Base-by-base conservation (phyloP, 495 filamentous ascomycete species). In the Staphylotrichum tortipilum region DNA sequence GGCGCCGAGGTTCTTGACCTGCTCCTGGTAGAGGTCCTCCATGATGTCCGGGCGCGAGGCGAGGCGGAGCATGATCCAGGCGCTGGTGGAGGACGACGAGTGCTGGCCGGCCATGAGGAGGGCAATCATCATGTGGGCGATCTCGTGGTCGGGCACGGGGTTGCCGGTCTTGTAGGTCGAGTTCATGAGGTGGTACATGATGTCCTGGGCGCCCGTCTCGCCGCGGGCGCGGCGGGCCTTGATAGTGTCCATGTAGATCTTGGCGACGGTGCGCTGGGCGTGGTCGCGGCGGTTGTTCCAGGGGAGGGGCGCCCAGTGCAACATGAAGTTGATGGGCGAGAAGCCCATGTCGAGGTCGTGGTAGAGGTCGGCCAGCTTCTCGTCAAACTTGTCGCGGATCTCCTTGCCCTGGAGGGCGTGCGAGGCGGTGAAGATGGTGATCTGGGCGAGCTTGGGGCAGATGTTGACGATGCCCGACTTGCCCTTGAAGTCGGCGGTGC, bases 71-170 rank as follows among this genome's bases (percentile, higher is more conserved):
- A 91, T 77, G 57, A 89, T 86, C 86, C 86, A 94, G 24, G 84
- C 74, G 60, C 78, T 82, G 38, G 85, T 87, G 7, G 86, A 84
- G 34, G 88, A 88, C 3, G 86, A 89, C 1, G 86, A 89, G 72
- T 94, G 88, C 61, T 94, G 88, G 49, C 88, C 88, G 26, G 85
- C 88, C 87, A 94, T 90, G 8, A 94, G 73, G 21, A 94, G 77
- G 0, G 87, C 86, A 61, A 94, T 94, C 84, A 94, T 89, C 79
- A 94, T 89, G 62, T 91, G 87, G 7, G 88, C 87, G 31, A 91
- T 78, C 56, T 94, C 86, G 52, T 83, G 76, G 62, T 94, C 88
- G 10, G 88, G 82, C 7, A 91, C 72, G 6, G 68, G 65, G 23
- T 67, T 72, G 47, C 84, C 86, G 57, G 86, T 74, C 67, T 88